phyloP scores from a whole-genome alignment of 1,284 basidiomycete species.

The Trichosporon sp. region DNA sequence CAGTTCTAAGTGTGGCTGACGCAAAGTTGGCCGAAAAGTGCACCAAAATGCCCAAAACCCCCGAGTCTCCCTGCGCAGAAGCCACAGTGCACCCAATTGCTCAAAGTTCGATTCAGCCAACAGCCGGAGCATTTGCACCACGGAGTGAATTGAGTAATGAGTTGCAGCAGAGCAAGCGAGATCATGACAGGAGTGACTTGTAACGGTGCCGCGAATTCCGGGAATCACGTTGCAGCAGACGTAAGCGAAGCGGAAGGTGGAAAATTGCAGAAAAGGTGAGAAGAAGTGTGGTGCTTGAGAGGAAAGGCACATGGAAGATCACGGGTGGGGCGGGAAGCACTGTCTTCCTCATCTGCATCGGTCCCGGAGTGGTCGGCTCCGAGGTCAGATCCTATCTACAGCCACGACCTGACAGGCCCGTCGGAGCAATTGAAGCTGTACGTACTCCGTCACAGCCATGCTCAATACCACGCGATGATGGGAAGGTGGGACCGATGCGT shows the following conservation, averaged over 20 bases:
- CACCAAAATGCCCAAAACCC: not conserved
- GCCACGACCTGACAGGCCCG: not conserved
- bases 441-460: not conserved
- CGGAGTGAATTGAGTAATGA: not conserved
- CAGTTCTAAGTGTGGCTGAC: not conserved
- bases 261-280: too few relatives aligned
- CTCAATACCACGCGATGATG: not conserved
- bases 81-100: not conserved
- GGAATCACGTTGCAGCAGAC: not conserved
- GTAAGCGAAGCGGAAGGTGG: not conserved
- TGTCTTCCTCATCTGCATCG: not conserved
- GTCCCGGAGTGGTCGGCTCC: not conserved
- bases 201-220: not conserved
- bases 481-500: not conserved
- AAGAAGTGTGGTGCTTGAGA: too few relatives aligned
- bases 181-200: not conserved
- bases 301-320: too few relatives aligned
- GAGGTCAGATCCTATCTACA: too few relatives aligned
- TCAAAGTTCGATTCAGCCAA: not conserved
- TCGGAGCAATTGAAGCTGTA: not conserved
- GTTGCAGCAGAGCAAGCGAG: not conserved
- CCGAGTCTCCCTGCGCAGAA: not conserved
- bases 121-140: not conserved
- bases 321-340: too few relatives aligned
- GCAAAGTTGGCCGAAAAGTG: too few relatives aligned